Evolutionary conservation across 148 eudicot genomes (phyloP).

Genomic region (Rhododendron williamsianum): DNA sequence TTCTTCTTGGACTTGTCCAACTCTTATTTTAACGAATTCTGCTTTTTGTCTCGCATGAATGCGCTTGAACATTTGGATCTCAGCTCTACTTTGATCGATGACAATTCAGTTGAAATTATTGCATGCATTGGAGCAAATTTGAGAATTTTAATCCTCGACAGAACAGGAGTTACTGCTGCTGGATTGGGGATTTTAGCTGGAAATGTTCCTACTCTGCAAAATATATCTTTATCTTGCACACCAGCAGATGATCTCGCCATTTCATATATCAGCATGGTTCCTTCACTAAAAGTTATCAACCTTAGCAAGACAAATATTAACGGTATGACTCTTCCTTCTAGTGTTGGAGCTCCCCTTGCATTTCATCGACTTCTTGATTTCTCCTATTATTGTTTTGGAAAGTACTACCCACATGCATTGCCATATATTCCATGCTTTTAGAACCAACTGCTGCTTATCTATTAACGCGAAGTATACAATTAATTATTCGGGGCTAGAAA

Average conservation of each 20-base stretch:
- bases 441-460: neutral
- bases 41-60: slow-evolving; percentile 46
- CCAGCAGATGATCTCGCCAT: slow-evolving; percentile 54
- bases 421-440: neutral
- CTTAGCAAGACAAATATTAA: slow-evolving; percentile 57
- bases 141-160: slow-evolving; percentile 59
- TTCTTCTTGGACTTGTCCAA: slow-evolving; percentile 59
- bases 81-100: slow-evolving; percentile 43
- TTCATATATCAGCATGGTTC: slow-evolving; percentile 60
- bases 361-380: neutral
- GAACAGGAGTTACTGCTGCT: slow-evolving; percentile 57
- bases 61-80: slow-evolving; percentile 65
- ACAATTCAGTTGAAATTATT: slow-evolving; percentile 47
- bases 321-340: slow-evolving; percentile 37
- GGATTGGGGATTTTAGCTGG: slow-evolving; percentile 74
- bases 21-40: slow-evolving; percentile 39
- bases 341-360: neutral
- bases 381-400: neutral
- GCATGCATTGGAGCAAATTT: slow-evolving; percentile 49
- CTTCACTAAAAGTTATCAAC: slow-evolving; percentile 59
- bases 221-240: slow-evolving; percentile 47
- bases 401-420: neutral
- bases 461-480: neutral
- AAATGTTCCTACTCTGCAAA: slow-evolving; percentile 67
- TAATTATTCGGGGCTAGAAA: neutral